phyloP scores from a whole-genome alignment of 1,139 yeast species.

The Arxiozyma telluris region DNA sequence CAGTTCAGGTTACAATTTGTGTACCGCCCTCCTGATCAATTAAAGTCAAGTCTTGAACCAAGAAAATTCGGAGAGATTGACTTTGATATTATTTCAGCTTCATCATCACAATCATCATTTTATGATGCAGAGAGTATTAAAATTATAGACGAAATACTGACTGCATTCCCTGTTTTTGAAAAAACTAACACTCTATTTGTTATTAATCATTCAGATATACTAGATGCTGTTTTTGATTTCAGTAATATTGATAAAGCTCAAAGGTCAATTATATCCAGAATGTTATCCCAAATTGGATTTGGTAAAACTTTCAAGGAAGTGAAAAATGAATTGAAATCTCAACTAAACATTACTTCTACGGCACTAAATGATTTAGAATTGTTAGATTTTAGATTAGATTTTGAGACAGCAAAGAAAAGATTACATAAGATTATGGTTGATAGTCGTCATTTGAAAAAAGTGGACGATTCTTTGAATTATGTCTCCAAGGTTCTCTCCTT shows the following conservation, averaged over 20 bases:
- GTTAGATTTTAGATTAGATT: conserved; percentile 65
- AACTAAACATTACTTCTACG: conserved; percentile 69
- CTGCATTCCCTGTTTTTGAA: conserved; percentile 56
- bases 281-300: conserved; percentile 68
- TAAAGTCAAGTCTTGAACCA: conserved; percentile 59
- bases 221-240: conserved; percentile 66
- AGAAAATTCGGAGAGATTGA: conserved; percentile 71
- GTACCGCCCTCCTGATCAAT: conserved; percentile 53
- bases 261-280: conserved; percentile 54
- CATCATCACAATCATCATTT: conserved; percentile 39
- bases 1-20: conserved; percentile 72
- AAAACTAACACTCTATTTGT: conserved; percentile 47
- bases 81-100: conserved; percentile 66
- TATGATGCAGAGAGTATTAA: conserved; percentile 85
- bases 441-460: conserved; percentile 52
- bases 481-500: conserved; percentile 48
- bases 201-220: conserved; percentile 70
- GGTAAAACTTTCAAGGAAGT: conserved; percentile 60
- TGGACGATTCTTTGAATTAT: conserved; percentile 56
- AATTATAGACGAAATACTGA: conserved; percentile 65
- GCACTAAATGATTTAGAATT: conserved; percentile 70
- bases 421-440: conserved; percentile 66
- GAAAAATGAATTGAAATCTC: conserved; percentile 55
- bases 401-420: conserved; percentile 54
- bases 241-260: conserved; percentile 72